Evolutionary conservation across 176 grass and related monocot species (phyloP), one percentile per base, ranked within the genome.

Genomic region (Elymus sibiricus): DNA sequence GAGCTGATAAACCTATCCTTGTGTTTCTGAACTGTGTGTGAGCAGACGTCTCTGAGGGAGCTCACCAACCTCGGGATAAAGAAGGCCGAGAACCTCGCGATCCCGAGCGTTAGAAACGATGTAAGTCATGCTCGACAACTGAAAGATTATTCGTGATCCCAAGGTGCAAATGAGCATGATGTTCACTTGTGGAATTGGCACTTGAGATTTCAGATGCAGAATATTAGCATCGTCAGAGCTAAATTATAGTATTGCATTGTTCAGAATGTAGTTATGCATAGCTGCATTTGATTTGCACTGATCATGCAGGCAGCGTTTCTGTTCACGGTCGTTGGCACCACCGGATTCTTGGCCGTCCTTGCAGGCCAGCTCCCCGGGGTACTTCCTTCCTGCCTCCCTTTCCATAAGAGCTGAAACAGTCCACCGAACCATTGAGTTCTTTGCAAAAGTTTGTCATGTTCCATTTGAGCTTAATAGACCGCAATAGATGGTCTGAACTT

Each of bases 11-110:
- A 5, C n/a, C 37, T 71, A 3, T 47, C 56, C 8, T 26, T 44
- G 17, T 16, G n/a, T 81, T 78, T 78, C 76, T 74, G 70, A 79
- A 84, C 24, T 84, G 21, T 66, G 19, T 22, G 7, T 15, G 78
- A 66, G 7, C 88, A 98, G 96, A 98, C 96, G 47, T 95, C 93
- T 83, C 85, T 98, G 82, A 84, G 93, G 65, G 96, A 98, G 71
- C 88, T 98, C 28, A 95, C 93, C 9, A 91, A 78, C 16, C 93
- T 98, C 29, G 96, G 96, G 67, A 90, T 98, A 49, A 93, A 95
- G 85, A 98, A 98, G 29, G 95, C 95, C 17, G 96, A 98, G 84
- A 95, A 95, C 66, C 85, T 95, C 21, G 93, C 93, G n/a, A 98
- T 98, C 80, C 96, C 93, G 37, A 98, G 93, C 44, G 93, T 95